Evolutionary conservation across 2,329 filamentous ascomycete species (phyloP).

Genomic region (Talaromyces amestolkiae): DNA sequence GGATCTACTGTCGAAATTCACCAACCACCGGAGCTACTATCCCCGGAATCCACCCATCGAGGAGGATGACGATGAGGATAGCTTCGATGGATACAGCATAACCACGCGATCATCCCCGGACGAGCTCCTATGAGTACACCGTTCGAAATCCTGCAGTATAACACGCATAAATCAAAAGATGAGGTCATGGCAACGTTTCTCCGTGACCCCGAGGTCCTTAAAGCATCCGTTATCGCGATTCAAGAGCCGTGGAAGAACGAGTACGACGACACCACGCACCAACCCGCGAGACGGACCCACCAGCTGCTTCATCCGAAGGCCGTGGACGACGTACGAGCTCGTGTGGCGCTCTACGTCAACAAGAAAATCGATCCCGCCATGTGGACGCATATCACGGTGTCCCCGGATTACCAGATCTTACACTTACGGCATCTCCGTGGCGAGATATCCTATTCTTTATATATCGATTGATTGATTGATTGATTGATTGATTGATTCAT

Average conservation of each 20-base stretch:
- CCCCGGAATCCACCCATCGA: too few species aligned
- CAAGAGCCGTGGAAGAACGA: conserved; percentile 27
- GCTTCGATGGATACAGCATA: background rate
- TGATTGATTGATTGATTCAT: conserved; percentile 1
- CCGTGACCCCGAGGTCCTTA: conserved; percentile 18
- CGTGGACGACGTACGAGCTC: background rate
- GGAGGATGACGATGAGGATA: too few species aligned
- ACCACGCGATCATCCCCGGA: background rate
- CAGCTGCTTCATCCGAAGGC: conserved; percentile 22
- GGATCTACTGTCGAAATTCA: background rate
- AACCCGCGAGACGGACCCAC: conserved; percentile 23
- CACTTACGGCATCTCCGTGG: background rate
- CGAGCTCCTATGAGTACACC: background rate
- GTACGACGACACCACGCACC: conserved; percentile 24
- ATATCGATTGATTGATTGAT: background rate
- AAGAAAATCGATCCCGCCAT: background rate
- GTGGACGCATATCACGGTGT: background rate
- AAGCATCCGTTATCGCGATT: conserved; percentile 27
- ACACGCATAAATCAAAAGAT: conserved; percentile 22
- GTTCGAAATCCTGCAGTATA: background rate
- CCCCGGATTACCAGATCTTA: background rate
- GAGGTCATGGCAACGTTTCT: conserved; percentile 22
- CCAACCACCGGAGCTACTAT: background rate
- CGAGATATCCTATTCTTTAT: fast-evolving
- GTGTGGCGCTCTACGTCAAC: background rate